A percentile compares a stretch with the other conserved stretches of the same genome.
phyloP scores from a whole-genome alignment of 2,329 filamentous ascomycete species.

The Cordyceps fumosorosea region DNA sequence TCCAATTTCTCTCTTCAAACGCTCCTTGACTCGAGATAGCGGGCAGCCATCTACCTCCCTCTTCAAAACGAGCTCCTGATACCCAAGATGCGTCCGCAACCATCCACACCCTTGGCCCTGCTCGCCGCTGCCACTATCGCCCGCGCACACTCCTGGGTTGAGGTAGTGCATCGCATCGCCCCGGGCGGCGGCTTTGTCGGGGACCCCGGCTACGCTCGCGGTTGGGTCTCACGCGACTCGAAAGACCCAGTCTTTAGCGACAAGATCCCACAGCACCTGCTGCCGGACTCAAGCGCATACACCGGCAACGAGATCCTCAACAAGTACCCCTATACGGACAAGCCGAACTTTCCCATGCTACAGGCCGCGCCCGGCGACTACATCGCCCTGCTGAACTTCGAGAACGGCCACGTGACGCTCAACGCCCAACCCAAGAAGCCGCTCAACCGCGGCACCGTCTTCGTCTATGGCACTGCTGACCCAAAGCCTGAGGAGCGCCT shows the following conservation, averaged over 20 bases:
- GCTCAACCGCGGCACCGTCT: conserved; percentile 62
- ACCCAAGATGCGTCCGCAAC: conserved; percentile 10
- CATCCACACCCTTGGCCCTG: conserved; percentile 17
- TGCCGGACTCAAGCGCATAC: conserved; percentile 62
- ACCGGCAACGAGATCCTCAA: conserved; percentile 48
- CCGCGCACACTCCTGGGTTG: conserved; percentile 73
- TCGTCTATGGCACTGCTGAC: conserved; percentile 63
- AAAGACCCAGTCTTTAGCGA: conserved; percentile 49
- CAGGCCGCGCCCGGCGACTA: conserved; percentile 52
- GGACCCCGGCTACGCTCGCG: conserved; percentile 66
- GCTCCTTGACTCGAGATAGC: neutral
- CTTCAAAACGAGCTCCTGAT: neutral
- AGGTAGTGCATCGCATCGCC: conserved; percentile 65
- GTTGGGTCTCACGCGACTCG: conserved; percentile 52
- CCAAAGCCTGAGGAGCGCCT: conserved; percentile 45
- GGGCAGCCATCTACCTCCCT: neutral
- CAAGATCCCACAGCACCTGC: conserved; percentile 51
- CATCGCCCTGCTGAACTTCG: conserved; percentile 61
- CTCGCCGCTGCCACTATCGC: conserved; percentile 20
- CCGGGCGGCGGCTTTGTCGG: conserved; percentile 68
- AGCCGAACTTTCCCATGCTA: conserved; percentile 55
- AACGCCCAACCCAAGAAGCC: conserved; percentile 53
- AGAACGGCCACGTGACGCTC: conserved; percentile 71
- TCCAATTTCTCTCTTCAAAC: neutral
- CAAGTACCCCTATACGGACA: conserved; percentile 28